Percentiles rank a stretch among this genome's conserved stretches.
Conservation (phyloP, 2,329 filamentous ascomycete genomes). For the Aspergillus amoenus region DNA sequence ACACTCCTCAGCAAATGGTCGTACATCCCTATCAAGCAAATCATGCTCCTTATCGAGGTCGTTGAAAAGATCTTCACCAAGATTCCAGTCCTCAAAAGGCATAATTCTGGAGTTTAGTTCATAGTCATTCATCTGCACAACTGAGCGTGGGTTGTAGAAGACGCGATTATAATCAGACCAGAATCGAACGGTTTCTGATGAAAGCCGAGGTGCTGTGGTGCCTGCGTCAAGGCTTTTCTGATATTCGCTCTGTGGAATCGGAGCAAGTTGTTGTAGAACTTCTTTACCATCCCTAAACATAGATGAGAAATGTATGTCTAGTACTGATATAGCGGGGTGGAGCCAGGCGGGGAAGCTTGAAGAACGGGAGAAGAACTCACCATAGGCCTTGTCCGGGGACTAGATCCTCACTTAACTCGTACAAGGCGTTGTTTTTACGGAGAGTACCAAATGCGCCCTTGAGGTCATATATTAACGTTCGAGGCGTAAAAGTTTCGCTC, state of each 20-base stretch:
- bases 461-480: constrained; percentile 90
- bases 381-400: constrained; percentile 44
- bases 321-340: not conserved
- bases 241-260: constrained; percentile 71
- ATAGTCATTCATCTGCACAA: constrained; percentile 84
- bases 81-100: constrained; percentile 76
- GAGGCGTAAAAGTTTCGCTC: constrained; percentile 85
- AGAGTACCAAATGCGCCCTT: constrained; percentile 91
- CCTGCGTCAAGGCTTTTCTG: constrained; percentile 77
- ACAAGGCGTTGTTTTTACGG: constrained; percentile 83
- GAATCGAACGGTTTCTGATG: constrained; percentile 73
- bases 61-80: constrained; percentile 73
- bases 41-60: constrained; percentile 77
- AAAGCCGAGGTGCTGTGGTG: constrained; percentile 61
- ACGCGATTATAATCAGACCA: constrained; percentile 95
- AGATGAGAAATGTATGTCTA: not conserved
- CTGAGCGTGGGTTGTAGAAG: constrained; percentile 87
- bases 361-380: constrained; percentile 27
- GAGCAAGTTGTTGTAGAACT: constrained; percentile 65
- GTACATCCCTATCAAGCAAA: constrained; percentile 82
- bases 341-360: not conserved
- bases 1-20: constrained; percentile 87
- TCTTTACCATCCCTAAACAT: constrained; percentile 62
- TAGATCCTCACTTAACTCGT: constrained; percentile 57
- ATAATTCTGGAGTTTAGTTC: constrained; percentile 76